Base-by-base conservation (phyloP, 306 rosid species). In the Cucurbita moschata region DNA sequence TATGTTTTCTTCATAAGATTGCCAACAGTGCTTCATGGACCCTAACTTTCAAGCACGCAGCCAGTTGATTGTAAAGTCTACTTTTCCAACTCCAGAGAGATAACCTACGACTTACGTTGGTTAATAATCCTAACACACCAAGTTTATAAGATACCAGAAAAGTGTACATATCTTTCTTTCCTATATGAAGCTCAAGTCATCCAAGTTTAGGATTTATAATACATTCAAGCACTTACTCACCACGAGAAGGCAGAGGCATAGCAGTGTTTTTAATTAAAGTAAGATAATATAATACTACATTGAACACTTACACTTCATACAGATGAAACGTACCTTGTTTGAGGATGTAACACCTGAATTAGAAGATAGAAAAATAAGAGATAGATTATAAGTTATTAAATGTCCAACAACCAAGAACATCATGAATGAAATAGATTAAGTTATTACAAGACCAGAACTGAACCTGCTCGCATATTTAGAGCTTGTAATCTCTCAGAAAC, bases 401-500 rank as follows among this genome's bases (percentile, higher is more conserved):
- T 30, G 65, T 47, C n/a, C 35, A 39, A 51, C 47, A 23, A 40
- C 67, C 66, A 23, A 72, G 44, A 57, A 65, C 18, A 62, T 63
- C 49, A 10, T 46, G 35, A 18, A 53, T 60, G 71, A 56, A 46
- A 79, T 11, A 38, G 44, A 19, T 49, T 42, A 50, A 77, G 73
- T 72, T 38, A 18, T 72, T 76, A 54, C 43, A 75, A 47, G 7
- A 50, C n/a, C 53, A 72, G 21, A 83, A 39, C 40, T 75, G 37
- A 77, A 92, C 97, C 97, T 89, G 98, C 78, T 78, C 92, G 83
- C 73, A 89, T 81, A 77, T 61, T 80, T 64, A 94, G 90, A 44
- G 82, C 72, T 81, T 84, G 97, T 55, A 94, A 86, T 77, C 98
- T 87, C 50, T 94, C 98, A 49, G 96, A 82, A 62, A 89, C 95